phyloP scores from a whole-genome alignment of 78 protist species.

The Isochrysis galbana region DNA sequence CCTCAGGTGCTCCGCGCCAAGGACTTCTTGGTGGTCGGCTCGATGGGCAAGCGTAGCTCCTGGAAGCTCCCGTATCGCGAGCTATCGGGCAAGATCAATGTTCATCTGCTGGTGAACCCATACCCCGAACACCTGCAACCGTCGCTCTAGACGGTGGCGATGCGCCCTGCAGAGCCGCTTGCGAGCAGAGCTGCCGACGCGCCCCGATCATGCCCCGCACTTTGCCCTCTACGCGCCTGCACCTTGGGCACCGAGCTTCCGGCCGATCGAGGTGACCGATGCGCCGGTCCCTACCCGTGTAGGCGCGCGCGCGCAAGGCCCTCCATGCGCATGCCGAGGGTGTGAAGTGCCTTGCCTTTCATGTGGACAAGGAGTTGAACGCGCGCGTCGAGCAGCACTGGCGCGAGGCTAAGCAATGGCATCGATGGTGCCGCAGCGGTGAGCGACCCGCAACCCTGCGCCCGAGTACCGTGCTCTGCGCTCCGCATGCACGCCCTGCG shows the following conservation, averaged over 20 bases:
- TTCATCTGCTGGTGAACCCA: background rate
- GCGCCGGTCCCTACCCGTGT: no score
- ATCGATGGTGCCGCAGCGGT: background rate
- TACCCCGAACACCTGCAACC: no score
- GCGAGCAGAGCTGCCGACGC: no score
- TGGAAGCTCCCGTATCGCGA: background rate
- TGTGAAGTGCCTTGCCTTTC: background rate
- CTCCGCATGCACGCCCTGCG: no score
- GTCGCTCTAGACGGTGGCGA: no score
- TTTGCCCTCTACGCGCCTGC: no score
- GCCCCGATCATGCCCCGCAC: no score
- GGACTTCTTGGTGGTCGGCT: background rate
- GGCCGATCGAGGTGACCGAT: no score
- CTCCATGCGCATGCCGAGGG: background rate
- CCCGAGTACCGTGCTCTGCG: no score
- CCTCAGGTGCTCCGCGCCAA: background rate
- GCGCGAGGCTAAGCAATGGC: conserved; percentile 2
- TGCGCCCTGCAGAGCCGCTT: no score
- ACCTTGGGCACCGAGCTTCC: no score
- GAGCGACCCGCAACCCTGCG: no score
- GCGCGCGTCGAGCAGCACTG: background rate
- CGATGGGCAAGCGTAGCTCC: background rate
- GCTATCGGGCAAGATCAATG: background rate
- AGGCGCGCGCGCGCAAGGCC: background rate
- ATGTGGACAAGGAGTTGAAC: background rate